A percentile compares a stretch with the other conserved stretches of the same genome.
Evolutionary conservation across 176 grass and related monocot genomes (phyloP).

Genomic region (Olyra latifolia): DNA sequence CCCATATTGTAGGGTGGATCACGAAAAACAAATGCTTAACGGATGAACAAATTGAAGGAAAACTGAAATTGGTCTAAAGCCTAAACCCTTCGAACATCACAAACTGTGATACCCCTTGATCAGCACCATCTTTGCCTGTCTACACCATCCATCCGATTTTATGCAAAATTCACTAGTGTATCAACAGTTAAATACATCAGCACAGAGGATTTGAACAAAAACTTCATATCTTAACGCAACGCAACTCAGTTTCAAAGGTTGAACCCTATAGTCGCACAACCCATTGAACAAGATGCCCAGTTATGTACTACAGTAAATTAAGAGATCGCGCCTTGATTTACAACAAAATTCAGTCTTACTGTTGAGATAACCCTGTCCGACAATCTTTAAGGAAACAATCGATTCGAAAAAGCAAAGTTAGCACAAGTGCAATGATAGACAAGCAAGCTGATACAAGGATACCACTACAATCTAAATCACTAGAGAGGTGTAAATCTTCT

Average conservation of each 20-base stretch:
- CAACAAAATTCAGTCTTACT: not conserved
- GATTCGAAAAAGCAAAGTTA: not conserved
- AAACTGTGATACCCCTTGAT: not conserved
- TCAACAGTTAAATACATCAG: not conserved
- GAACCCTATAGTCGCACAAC: too few relatives aligned
- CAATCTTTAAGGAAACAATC: not conserved
- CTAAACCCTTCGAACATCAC: too few relatives aligned
- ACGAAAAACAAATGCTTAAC: too few relatives aligned
- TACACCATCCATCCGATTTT: not conserved
- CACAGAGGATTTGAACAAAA: too few relatives aligned
- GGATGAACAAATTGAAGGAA: too few relatives aligned
- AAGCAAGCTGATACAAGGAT: not conserved
- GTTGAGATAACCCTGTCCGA: not conserved
- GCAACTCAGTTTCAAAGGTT: too few relatives aligned
- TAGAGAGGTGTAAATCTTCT: not conserved
- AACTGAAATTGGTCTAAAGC: too few relatives aligned
- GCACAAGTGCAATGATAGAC: constrained; percentile 3
- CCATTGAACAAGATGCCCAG: too few relatives aligned
- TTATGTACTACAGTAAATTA: not conserved
- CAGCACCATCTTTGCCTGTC: not conserved
- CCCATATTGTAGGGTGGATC: too few relatives aligned
- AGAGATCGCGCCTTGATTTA: not conserved
- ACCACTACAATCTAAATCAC: constrained; percentile 9
- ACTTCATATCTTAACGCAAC: too few relatives aligned
- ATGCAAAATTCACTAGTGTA: not conserved